Conservation (phyloP, 148 eudicot species). For the Camellia lanceoleosa region DNA sequence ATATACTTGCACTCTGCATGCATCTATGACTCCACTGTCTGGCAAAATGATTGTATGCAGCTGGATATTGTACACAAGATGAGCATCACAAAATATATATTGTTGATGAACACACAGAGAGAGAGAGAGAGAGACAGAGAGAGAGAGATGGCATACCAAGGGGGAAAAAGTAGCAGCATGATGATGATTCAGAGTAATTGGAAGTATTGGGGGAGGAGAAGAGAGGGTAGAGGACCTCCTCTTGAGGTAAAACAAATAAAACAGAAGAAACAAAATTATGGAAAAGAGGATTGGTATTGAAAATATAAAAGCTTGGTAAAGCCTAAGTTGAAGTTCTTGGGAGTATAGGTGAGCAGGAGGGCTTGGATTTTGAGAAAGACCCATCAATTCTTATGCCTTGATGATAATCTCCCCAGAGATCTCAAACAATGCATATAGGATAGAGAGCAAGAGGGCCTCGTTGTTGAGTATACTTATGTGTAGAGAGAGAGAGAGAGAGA, state of each 20-base stretch:
- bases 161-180: slow-evolving; percentile 26
- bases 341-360: slow-evolving; percentile 39
- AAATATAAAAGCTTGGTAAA: slow-evolving; percentile 58
- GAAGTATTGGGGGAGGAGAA: slow-evolving; percentile 21
- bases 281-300: slow-evolving; percentile 58
- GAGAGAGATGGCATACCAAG: slow-evolving; percentile 30
- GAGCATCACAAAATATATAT: too few species aligned
- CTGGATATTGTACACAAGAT: too few species aligned
- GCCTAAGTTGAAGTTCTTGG: slow-evolving; percentile 47
- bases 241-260: slow-evolving; percentile 59
- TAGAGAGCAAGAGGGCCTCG: background rate
- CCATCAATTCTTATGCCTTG: slow-evolving; percentile 11
- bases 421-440: background rate
- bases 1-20: too few species aligned
- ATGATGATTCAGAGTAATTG: slow-evolving; percentile 17
- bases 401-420: background rate
- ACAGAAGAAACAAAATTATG: slow-evolving; percentile 52
- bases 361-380: slow-evolving; percentile 19
- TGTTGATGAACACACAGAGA: background rate
- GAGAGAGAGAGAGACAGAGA: background rate
- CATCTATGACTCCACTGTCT: too few species aligned
- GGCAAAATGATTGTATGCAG: too few species aligned
- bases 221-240: slow-evolving; percentile 38
- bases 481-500: too few species aligned
- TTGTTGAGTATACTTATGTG: background rate